Evolutionary conservation across 108 stramenopile species (phyloP).

Genomic region (Nitzschia sp.): DNA sequence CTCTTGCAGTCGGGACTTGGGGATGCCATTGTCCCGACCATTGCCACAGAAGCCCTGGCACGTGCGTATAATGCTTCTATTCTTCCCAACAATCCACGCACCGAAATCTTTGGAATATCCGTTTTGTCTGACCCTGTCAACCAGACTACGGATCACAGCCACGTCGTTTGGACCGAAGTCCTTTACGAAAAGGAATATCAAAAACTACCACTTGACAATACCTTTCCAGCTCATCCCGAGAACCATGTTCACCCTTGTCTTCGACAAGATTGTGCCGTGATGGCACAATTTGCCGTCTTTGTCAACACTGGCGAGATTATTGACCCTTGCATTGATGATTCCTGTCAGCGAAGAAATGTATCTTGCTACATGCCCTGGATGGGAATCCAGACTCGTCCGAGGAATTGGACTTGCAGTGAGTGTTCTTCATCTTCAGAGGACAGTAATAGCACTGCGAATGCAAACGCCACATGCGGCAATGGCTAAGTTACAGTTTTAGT

Average conservation of each 20-base stretch:
- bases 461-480: background rate
- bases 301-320: constrained; percentile 55
- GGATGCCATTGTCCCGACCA: constrained; percentile 60
- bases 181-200: constrained; percentile 45
- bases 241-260: constrained; percentile 66
- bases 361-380: constrained; percentile 1
- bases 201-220: constrained; percentile 38
- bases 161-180: constrained; percentile 49
- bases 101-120: constrained; percentile 10
- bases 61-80: constrained; percentile 54
- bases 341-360: constrained; percentile 26
- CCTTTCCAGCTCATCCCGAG: background rate
- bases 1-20: constrained; percentile 55
- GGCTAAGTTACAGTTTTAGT: background rate
- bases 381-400: background rate
- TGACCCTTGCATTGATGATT: constrained; percentile 55
- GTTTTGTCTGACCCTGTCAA: constrained; percentile 8
- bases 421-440: background rate
- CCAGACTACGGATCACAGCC: constrained; percentile 11
- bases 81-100: constrained; percentile 46
- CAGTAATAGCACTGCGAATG: background rate
- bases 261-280: constrained; percentile 46
- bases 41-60: constrained; percentile 69
- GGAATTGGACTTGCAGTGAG: background rate
- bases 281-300: constrained; percentile 62